Evolutionary conservation across 176 grass and related monocot species (phyloP).

Genomic region (Pontederia paniculata): DNA sequence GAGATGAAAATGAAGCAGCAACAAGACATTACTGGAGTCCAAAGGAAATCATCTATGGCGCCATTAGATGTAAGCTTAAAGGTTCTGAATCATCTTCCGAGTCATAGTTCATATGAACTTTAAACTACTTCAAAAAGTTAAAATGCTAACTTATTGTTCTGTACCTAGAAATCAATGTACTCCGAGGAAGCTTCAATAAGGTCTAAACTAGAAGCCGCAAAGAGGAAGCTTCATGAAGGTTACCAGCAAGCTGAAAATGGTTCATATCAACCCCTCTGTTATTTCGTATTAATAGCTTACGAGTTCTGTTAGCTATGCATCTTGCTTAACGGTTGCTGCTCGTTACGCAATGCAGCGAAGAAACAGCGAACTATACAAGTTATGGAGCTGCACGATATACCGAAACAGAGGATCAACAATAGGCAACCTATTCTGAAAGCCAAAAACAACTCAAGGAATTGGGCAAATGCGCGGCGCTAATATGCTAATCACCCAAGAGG

Average conservation of each 20-base stretch:
- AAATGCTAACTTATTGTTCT: background rate
- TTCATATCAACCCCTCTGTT: constrained; percentile 20
- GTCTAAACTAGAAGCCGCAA: constrained; percentile 56
- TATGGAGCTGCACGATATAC: constrained; percentile 66
- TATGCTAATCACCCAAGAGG: too few relatives aligned
- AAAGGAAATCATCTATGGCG: constrained; percentile 26
- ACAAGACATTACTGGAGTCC: constrained; percentile 14
- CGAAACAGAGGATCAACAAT: constrained; percentile 29
- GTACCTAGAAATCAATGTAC: constrained; percentile 39
- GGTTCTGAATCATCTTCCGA: background rate
- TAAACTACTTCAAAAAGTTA: background rate
- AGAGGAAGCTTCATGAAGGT: constrained; percentile 78
- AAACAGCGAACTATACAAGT: constrained; percentile 78
- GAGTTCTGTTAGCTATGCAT: background rate
- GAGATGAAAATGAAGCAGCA: constrained; percentile 25
- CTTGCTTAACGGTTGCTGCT: constrained; percentile 3
- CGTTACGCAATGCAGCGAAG: constrained; percentile 44
- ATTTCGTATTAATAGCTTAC: constrained; percentile 5
- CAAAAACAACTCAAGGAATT: constrained; percentile 26
- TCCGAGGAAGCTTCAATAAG: constrained; percentile 31
- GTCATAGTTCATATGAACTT: background rate
- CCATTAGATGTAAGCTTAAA: constrained; percentile 57
- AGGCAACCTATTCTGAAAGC: constrained; percentile 17
- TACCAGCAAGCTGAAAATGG: constrained; percentile 93
- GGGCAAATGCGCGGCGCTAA: constrained; percentile 16